Conservation (phyloP, 2,329 filamentous ascomycete species). For the Diaporthe sp. region DNA sequence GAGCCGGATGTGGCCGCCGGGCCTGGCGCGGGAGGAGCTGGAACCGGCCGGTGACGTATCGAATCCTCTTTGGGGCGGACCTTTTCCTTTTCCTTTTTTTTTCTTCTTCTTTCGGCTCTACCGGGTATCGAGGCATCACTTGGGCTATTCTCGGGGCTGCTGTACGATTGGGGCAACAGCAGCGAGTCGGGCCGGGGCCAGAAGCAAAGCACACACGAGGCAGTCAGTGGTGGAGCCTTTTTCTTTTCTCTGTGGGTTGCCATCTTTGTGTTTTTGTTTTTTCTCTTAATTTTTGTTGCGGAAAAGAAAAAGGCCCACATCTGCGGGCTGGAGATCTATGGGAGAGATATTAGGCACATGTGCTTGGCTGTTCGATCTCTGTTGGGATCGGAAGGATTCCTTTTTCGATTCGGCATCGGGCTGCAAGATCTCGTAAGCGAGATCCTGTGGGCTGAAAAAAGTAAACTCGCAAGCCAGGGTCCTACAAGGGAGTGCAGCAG, state of each 20-base stretch:
- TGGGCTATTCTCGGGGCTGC: conserved; percentile 10
- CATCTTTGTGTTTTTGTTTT: neutral
- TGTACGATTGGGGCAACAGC: conserved; percentile 9
- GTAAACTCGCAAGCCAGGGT: conserved; percentile 30
- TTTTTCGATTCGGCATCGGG: conserved; percentile 23
- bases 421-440: conserved; percentile 29
- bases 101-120: neutral
- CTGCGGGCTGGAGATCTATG: conserved; percentile 23
- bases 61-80: neutral
- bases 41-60: conserved; percentile 23
- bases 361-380: conserved; percentile 29
- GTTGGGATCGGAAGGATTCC: conserved; percentile 25
- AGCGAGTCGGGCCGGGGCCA: conserved; percentile 28
- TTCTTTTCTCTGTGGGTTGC: neutral
- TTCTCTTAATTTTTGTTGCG: neutral
- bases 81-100: neutral
- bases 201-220: conserved; percentile 25
- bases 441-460: conserved; percentile 37
- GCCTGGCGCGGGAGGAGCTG: conserved; percentile 13
- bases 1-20: conserved; percentile 49
- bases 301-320: conserved; percentile 13
- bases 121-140: neutral
- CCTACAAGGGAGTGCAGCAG: conserved; percentile 30
- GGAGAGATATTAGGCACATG: conserved; percentile 12
- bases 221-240: neutral